Conservation (phyloP, 305 asterid species). For the Caryopteris hybrid region DNA sequence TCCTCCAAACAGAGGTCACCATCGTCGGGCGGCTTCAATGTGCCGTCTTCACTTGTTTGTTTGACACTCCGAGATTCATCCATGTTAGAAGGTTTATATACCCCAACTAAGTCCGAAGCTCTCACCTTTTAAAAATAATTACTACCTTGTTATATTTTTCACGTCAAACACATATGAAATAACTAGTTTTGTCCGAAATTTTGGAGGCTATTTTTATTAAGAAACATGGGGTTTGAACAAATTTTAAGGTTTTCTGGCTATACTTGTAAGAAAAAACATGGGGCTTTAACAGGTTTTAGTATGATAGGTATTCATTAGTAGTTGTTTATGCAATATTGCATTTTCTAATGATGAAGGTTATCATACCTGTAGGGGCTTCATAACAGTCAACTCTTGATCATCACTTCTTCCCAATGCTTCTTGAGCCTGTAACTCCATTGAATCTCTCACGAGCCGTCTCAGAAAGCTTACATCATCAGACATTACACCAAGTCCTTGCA, state of each 20-base stretch:
- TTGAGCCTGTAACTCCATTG: conserved; percentile 94
- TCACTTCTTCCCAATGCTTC: conserved; percentile 50
- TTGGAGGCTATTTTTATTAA: too few species aligned
- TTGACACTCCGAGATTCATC: conserved; percentile 16
- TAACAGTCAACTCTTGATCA: conserved; percentile 38
- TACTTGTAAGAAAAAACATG: too few species aligned
- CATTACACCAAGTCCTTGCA: conserved; percentile 92
- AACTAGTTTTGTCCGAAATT: too few species aligned
- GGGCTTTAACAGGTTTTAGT: too few species aligned
- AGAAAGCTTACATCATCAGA: conserved; percentile 82
- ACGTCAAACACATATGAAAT: background rate
- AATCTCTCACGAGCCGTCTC: conserved; percentile 72
- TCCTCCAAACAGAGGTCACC: conserved; percentile 27
- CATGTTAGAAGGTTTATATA: conserved; percentile 16
- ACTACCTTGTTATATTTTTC: background rate
- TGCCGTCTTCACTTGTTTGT: conserved; percentile 27
- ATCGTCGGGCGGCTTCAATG: conserved; percentile 14
- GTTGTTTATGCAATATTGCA: too few species aligned
- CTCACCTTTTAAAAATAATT: conserved; percentile 47
- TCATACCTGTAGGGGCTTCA: conserved; percentile 86
- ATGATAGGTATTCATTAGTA: too few species aligned
- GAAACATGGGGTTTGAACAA: too few species aligned
- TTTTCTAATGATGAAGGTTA: too few species aligned
- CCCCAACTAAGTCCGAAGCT: conserved; percentile 61
- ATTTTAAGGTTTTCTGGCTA: background rate